These are phyloP conservation scores for Paxillus involutus DNA, from an alignment of 768 basidiomycete species.

Conservation along the genomic window DNA sequence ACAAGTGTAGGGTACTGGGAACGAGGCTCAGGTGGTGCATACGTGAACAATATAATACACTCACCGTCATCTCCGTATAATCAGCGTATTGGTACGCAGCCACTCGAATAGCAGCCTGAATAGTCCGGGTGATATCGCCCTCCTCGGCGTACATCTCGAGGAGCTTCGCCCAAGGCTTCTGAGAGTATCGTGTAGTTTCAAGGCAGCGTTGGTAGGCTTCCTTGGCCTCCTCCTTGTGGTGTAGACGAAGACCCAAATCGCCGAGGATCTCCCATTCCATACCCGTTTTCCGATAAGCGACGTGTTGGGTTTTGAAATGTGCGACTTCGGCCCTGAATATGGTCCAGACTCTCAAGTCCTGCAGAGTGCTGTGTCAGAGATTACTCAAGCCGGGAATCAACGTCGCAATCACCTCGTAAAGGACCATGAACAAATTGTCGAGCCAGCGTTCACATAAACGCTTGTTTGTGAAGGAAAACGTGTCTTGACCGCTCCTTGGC, in stretches of 20 bases:
- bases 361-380: background rate
- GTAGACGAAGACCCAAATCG: constrained; percentile 87
- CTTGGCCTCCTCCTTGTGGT: constrained; percentile 98
- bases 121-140: constrained; percentile 84
- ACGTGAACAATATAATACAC: constrained; percentile 28
- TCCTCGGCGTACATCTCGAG: constrained; percentile 98
- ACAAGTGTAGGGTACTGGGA: constrained; percentile 86
- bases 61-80: constrained; percentile 84
- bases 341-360: constrained; percentile 98
- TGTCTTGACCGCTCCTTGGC: constrained; percentile 44
- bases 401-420: constrained; percentile 76
- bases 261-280: constrained; percentile 98
- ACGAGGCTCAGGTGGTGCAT: constrained; percentile 1
- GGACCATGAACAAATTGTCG: constrained; percentile 96
- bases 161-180: constrained; percentile 91
- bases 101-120: constrained; percentile 91
- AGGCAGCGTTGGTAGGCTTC: constrained; percentile 96
- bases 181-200: constrained; percentile 80
- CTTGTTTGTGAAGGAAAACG: constrained; percentile 95
- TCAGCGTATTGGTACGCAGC: constrained; percentile 92
- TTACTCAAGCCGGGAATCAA: background rate
- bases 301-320: constrained; percentile 98
- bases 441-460: constrained; percentile 96
- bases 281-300: constrained; percentile 96
- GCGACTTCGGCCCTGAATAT: constrained; percentile 98